Evolutionary conservation across 179 eudicot species (phyloP).

Genomic region (Heliamphora pulchella): DNA sequence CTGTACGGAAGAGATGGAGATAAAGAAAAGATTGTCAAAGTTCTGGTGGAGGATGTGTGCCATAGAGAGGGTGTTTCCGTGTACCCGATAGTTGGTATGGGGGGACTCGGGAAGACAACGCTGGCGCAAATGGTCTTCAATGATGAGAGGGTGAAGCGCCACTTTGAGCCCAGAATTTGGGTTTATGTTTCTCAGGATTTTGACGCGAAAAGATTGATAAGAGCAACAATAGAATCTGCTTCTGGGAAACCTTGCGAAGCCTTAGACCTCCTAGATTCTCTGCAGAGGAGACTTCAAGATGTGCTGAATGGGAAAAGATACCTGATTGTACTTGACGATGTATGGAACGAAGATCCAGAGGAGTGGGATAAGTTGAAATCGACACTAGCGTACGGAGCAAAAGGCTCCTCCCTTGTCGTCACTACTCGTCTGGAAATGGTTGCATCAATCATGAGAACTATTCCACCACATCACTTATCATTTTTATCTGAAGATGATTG

Average conservation of each 20-base stretch:
- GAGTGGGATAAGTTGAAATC: not conserved
- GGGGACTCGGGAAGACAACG: conserved; percentile 25
- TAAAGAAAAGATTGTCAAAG: conserved; percentile 12
- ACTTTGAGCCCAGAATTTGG: conserved; percentile 15
- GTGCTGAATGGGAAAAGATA: conserved; percentile 13
- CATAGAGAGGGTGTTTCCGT: not conserved
- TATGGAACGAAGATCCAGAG: conserved; percentile 18
- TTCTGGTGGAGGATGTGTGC: not conserved
- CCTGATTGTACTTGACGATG: conserved; percentile 25
- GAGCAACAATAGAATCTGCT: not conserved
- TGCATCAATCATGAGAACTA: not conserved
- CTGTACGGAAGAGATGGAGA: conserved; percentile 22
- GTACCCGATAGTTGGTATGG: conserved; percentile 22
- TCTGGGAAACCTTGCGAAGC: not conserved
- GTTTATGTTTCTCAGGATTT: conserved; percentile 23
- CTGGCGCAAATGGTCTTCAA: conserved; percentile 16
- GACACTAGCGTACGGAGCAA: not conserved
- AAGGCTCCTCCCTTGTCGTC: not conserved
- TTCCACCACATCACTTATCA: not conserved
- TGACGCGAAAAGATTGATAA: conserved; percentile 4
- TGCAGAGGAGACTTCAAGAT: not conserved
- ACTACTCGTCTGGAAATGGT: conserved; percentile 12
- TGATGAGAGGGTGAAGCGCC: not conserved
- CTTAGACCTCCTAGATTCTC: not conserved
- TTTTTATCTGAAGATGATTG: conserved; percentile 11